Conservation (phyloP, 495 filamentous ascomycete genomes). For the Penicillium paxilli region DNA sequence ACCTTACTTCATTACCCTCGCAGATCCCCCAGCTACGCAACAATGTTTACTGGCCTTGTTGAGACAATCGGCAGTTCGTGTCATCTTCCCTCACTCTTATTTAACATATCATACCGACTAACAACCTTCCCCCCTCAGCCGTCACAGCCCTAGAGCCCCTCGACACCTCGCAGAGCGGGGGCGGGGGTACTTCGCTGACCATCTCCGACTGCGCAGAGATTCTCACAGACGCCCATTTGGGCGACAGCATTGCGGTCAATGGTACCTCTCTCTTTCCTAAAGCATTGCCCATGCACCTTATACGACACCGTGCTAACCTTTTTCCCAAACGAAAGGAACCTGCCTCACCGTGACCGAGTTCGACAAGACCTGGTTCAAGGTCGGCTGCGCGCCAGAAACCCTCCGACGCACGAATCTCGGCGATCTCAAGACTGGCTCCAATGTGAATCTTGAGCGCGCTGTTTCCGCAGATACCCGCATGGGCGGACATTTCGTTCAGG, state of each 20-base stretch:
- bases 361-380: constrained; percentile 71
- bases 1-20: too few species aligned
- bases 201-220: constrained; percentile 75
- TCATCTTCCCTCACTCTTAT: neutral
- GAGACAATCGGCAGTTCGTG: constrained; percentile 87
- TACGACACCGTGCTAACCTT: constrained; percentile 6
- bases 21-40: constrained; percentile 30
- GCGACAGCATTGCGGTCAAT: constrained; percentile 92
- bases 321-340: constrained; percentile 48
- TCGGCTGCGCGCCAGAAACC: constrained; percentile 94
- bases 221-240: constrained; percentile 77
- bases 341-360: constrained; percentile 92
- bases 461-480: constrained; percentile 87
- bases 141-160: constrained; percentile 78
- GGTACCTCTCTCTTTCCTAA: constrained; percentile 43
- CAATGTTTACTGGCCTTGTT: constrained; percentile 97
- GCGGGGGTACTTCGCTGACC: constrained; percentile 84
- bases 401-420: constrained; percentile 95
- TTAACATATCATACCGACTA: constrained; percentile 5
- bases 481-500: constrained; percentile 73
- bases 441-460: constrained; percentile 91
- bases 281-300: neutral
- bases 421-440: constrained; percentile 51
- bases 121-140: constrained; percentile 48
- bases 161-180: constrained; percentile 65